Base-by-base conservation (phyloP, 1,139 yeast species). In the Pichia sp. region DNA sequence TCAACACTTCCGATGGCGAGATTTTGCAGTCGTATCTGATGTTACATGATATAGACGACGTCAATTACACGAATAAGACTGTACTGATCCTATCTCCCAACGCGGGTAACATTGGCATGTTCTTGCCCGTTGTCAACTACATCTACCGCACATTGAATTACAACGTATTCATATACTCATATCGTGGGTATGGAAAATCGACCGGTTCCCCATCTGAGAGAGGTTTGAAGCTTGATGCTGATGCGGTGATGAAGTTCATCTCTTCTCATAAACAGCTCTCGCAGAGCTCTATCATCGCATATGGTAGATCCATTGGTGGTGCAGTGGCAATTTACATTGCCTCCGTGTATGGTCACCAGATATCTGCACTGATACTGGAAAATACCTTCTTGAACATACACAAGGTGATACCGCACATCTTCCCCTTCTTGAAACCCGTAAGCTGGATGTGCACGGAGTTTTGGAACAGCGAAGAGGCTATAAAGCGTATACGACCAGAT, bases 31-130 rank as follows among this genome's bases (percentile, higher is more conserved):
- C 73, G 1, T 79, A 58, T 52, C 52, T 67, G 6, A 55, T 74
- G 37, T 42, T 58, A 13, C 84, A 78, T 31, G 74, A 76, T 48
- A 48, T 56, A 3, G 52, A 52, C 12, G 50, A 60, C 5, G 51
- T 66, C 1, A 45, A 52, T 10, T 77, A 79, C 41, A 56, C 66
- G 23, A 69, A 74, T 47, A 80, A 81, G 44, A 88, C 98, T 0
- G 69, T 91, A 8, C 55, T 93, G 32, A 69, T 91, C 22, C 67
- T 87, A 38, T 80, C 87, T 29, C 98, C 98, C 4, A 91, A 91
- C 60, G 98, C 97, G 3, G 98, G 98, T 5, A 91, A 93, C 57
- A 91, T 91, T 39, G 98, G 98, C 25, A 91, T 86, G 55, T 80
- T 87, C 17, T 64, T 91, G 37, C 96, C 97, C 1, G 72, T 87